These are phyloP conservation scores for Marasmius oreades DNA, from an alignment of 1,284 basidiomycete genomes.

Conservation along the genomic window DNA sequence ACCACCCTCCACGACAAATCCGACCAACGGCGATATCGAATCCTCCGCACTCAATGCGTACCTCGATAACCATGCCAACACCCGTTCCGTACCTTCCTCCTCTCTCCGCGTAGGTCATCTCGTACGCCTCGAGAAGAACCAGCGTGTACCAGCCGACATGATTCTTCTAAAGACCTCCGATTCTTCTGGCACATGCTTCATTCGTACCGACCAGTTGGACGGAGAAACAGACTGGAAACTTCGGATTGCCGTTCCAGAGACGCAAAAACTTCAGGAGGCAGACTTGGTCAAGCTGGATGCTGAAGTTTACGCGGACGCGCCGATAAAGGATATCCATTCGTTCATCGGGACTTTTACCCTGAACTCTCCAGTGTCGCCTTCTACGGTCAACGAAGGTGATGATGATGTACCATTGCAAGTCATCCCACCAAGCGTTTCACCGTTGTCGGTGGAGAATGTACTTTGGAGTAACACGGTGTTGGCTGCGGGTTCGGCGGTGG, in stretches of 20 bases:
- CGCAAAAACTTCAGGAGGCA: conserved; percentile 71
- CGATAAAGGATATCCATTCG: conserved; percentile 95
- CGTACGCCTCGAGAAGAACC: conserved; percentile 93
- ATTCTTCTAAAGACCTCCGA: conserved; percentile 88
- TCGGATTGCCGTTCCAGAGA: conserved; percentile 82
- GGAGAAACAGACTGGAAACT: conserved; percentile 99
- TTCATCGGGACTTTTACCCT: conserved; percentile 93
- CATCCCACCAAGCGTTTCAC: conserved; percentile 61
- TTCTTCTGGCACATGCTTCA: conserved; percentile 89
- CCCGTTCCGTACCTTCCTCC: conserved; percentile 83
- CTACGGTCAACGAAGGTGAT: conserved; percentile 26
- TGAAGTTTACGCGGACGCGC: conserved; percentile 72
- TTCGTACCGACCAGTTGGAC: conserved; percentile 96
- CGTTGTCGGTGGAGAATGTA: conserved; percentile 90
- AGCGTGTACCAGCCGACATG: conserved; percentile 94
- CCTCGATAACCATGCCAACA: conserved; percentile 45
- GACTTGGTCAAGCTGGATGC: conserved; percentile 62
- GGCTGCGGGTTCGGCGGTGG: conserved; percentile 91
- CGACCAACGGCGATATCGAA: conserved; percentile 11
- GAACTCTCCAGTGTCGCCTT: conserved; percentile 42
- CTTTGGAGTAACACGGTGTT: conserved; percentile 98
- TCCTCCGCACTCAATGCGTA: conserved; percentile 31
- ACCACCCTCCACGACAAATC: conserved; percentile 28
- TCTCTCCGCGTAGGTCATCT: conserved; percentile 90
- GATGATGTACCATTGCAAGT: conserved; percentile 44